Percentiles rank a stretch among this genome's conserved stretches.
These are phyloP conservation scores for Sporothrix brasiliensis DNA, from an alignment of 2,329 filamentous ascomycete species.

Conservation along the genomic window DNA sequence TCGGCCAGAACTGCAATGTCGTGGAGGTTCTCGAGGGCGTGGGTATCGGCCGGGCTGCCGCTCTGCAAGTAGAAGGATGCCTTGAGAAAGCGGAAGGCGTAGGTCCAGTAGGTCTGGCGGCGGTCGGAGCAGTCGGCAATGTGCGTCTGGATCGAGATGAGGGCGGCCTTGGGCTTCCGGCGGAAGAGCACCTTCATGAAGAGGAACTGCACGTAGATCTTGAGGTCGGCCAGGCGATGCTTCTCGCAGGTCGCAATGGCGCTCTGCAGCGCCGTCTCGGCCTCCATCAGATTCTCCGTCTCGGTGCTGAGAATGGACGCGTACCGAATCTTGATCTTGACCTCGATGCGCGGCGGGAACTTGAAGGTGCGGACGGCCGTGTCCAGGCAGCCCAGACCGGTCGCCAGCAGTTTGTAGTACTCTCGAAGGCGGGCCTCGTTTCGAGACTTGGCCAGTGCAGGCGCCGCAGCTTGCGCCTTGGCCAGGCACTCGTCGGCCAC, in stretches of 20 bases:
- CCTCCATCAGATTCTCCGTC: slow-evolving; percentile 73
- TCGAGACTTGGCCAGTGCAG: slow-evolving; percentile 53
- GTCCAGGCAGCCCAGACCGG: slow-evolving; percentile 72
- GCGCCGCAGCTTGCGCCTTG: slow-evolving; percentile 62
- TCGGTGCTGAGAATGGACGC: slow-evolving; percentile 72
- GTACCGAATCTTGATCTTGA: slow-evolving; percentile 69
- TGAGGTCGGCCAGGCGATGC: slow-evolving; percentile 66
- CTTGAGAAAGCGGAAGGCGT: slow-evolving; percentile 75
- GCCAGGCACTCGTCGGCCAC: slow-evolving; percentile 75
- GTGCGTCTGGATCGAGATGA: slow-evolving; percentile 70
- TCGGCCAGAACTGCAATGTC: slow-evolving; percentile 63
- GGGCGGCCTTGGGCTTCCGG: slow-evolving; percentile 69
- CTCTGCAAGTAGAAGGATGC: slow-evolving; percentile 68
- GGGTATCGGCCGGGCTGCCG: slow-evolving; percentile 61
- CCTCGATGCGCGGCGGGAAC: slow-evolving; percentile 67
- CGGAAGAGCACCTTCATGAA: slow-evolving; percentile 71
- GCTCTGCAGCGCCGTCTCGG: slow-evolving; percentile 71
- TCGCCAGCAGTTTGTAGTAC: slow-evolving; percentile 73
- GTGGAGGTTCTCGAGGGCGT: slow-evolving; percentile 69
- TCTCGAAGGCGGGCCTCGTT: slow-evolving; percentile 59
- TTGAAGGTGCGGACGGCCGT: slow-evolving; percentile 64
- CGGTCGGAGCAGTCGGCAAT: slow-evolving; percentile 68
- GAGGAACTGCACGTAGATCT: slow-evolving; percentile 76
- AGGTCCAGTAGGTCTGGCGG: slow-evolving; percentile 74
- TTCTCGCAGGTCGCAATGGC: slow-evolving; percentile 71